Conservation (phyloP, 306 rosid genomes). For the Lithocarpus polystachyus region DNA sequence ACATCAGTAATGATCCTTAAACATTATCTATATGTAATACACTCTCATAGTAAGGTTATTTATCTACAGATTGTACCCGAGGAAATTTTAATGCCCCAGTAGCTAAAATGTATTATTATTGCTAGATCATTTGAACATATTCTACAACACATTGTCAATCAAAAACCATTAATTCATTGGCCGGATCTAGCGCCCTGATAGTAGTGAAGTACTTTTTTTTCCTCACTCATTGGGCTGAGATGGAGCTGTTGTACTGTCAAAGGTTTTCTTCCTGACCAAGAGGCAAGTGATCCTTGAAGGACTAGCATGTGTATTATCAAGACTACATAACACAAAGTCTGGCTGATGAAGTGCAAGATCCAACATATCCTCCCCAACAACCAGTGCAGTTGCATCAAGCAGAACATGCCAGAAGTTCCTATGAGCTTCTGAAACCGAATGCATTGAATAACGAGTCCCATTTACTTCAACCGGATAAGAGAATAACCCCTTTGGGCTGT, state of each 20-base stretch:
- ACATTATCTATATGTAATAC: background rate
- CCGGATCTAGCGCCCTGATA: background rate
- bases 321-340: constrained; percentile 73
- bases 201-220: background rate
- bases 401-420: constrained; percentile 87
- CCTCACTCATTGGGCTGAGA: constrained; percentile 53
- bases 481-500: constrained; percentile 74
- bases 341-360: constrained; percentile 80
- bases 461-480: constrained; percentile 72
- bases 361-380: constrained; percentile 57
- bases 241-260: constrained; percentile 54
- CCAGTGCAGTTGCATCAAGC: constrained; percentile 74
- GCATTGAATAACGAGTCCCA: constrained; percentile 59
- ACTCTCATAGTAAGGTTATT: background rate
- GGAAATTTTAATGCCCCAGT: background rate
- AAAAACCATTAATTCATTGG: background rate
- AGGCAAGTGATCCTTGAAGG: constrained; percentile 81
- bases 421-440: constrained; percentile 95
- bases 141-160: background rate
- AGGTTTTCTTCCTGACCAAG: constrained; percentile 73
- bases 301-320: constrained; percentile 61
- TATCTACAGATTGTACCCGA: background rate
- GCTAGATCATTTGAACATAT: background rate
- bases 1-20: background rate
- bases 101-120: background rate